Conservation (phyloP, 371 early-diverging fungal species). For the Gilbertella persicaria region DNA sequence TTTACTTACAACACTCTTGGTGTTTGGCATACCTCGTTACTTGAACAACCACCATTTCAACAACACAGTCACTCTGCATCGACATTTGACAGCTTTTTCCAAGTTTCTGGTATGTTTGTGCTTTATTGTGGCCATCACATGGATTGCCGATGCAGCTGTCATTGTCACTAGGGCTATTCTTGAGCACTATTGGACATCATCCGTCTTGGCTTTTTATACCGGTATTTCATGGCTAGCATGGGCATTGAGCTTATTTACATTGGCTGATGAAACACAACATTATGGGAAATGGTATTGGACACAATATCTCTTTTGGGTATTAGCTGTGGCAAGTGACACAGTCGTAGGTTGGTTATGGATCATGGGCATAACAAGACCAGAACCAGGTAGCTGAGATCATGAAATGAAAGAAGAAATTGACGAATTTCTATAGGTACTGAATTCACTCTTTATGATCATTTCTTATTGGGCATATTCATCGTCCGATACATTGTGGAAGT, state of each 20-base stretch:
- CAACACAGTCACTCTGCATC: not conserved
- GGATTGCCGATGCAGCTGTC: conserved; percentile 34
- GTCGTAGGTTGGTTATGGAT: conserved; percentile 43
- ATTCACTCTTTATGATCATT: conserved; percentile 34
- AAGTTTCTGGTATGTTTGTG: conserved; percentile 30
- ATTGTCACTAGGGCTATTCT: conserved; percentile 33
- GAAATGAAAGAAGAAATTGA: not conserved
- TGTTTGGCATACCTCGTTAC: conserved; percentile 34
- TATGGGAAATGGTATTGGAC: conserved; percentile 39
- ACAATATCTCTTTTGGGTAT: conserved; percentile 41
- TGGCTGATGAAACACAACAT: conserved; percentile 32
- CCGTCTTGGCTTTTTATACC: conserved; percentile 34
- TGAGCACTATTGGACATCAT: conserved; percentile 33
- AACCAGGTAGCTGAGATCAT: conserved; percentile 25
- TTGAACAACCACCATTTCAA: conserved; percentile 15
- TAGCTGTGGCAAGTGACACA: conserved; percentile 28
- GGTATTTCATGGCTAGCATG: conserved; percentile 35
- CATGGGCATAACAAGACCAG: conserved; percentile 25
- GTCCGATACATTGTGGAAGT: conserved; percentile 33
- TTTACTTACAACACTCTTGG: conserved; percentile 23
- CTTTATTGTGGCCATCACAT: conserved; percentile 22
- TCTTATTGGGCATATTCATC: conserved; percentile 28
- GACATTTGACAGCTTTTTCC: conserved; percentile 23
- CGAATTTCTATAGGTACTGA: conserved; percentile 25
- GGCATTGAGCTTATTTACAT: conserved; percentile 19